Base-by-base conservation (phyloP, 2,329 filamentous ascomycete species). In the Lasiodiplodia theobromae region DNA sequence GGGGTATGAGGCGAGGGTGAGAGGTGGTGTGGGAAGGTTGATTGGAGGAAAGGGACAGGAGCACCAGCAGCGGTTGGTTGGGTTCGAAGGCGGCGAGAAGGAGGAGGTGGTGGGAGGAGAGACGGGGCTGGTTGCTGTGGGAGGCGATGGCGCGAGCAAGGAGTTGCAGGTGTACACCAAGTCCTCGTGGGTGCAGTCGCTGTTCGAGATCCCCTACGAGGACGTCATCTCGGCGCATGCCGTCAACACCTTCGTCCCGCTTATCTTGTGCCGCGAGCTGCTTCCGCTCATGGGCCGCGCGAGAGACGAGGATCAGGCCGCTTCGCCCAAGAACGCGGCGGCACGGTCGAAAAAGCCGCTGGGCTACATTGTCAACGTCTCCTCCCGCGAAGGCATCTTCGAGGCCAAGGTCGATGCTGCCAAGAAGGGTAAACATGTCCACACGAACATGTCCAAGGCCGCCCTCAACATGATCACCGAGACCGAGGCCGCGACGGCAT, bases 381-480 rank as follows among this genome's bases (percentile, higher is more conserved):
- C 79, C 1, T 78, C 78, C 4, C 75, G 79, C 28, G 79, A 81
- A 70, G 78, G 78, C 1, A 72, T 80, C 21, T 75, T 79, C 37
- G 78, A 81, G 68, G 40, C 65, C 28, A 47, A 40, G 2, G 51
- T 70, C 5, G 54, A 56, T 11, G 18, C 47, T 1, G 3, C 31
- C 25, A 37, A 52, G 21, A 31, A 10, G 12, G 38, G 38, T 4
- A 23, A 25, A 4, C 62, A 54, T 31, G 31, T 65, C 49, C 62
- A 65, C 51, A 53, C 62, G 14, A 80, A 80, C 71, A 81, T 82
- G 79, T 78, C 77, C 23, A 82, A 82, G 60, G 79, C 80, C 7
- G 78, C 77, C 1, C 74, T 82, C 16, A 80, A 80, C 71, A 81
- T 82, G 79, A 78, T 81, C 54, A 81, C 80, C 0, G 77, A 81